Percentiles rank a stretch among this genome's conserved stretches.
Conservation (phyloP, 345 rosid species). For the Sisymbrium altissimum region DNA sequence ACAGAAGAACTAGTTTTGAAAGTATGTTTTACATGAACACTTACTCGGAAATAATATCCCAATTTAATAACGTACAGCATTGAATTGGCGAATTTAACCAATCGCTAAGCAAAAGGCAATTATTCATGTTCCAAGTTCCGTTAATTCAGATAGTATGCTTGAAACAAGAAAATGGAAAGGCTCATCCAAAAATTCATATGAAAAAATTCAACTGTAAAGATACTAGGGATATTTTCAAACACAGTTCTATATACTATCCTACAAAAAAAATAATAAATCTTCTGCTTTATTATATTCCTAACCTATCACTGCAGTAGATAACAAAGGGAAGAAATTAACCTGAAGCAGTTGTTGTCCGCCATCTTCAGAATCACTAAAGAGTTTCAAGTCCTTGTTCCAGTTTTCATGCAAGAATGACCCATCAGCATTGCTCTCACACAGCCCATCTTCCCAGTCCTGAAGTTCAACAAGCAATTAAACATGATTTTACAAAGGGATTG, state of each 20-base stretch:
- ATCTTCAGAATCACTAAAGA: conserved; percentile 71
- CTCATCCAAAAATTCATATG: background rate
- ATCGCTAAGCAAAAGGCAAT: background rate
- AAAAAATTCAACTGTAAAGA: background rate
- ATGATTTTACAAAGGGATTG: background rate
- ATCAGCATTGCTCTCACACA: conserved; percentile 79
- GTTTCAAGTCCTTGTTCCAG: conserved; percentile 82
- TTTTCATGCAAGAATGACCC: conserved; percentile 89
- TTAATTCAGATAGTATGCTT: background rate
- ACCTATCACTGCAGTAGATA: background rate
- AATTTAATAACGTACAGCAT: background rate
- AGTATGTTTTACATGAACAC: background rate
- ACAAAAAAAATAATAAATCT: background rate
- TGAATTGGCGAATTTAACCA: background rate
- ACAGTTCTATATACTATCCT: background rate
- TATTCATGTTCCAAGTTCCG: background rate
- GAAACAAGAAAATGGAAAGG: background rate
- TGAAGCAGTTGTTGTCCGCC: conserved; percentile 89
- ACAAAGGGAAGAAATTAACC: conserved; percentile 42
- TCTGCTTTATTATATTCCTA: background rate
- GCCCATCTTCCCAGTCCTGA: conserved; percentile 97
- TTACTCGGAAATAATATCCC: background rate
- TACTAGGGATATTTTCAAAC: background rate
- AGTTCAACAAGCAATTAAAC: conserved; percentile 16
- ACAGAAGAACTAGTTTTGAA: background rate